Evolutionary conservation across 164 flowering plant species (phyloP), one percentile per base, ranked within the genome.

Genomic region (Piper longum): DNA sequence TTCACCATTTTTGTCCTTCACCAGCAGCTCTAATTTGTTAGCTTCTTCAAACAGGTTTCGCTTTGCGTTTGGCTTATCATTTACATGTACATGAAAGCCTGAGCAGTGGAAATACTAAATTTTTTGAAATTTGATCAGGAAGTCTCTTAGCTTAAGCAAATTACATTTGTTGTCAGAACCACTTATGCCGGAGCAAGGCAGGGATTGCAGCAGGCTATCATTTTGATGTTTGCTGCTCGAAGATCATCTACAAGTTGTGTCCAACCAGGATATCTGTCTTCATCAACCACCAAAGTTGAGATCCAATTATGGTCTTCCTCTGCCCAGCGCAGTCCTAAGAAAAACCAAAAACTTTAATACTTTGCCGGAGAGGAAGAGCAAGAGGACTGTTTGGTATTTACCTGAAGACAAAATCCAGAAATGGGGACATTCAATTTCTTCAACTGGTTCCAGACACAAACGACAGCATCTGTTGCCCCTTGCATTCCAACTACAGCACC

Each of bases 351-450:
- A 14, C 52, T 48, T 9, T 48, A 3, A 59, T 45, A 19, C 18
- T 57, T 18, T 13, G 17, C 13, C 40, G 5, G 59, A 45, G 56
- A 44, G 48, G 48, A 3, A 11, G 11, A 11, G 48, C 8, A 44
- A 11, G 48, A 11, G 11, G 48, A 44, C 11, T 1, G 14, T 48
- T 56, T 56, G 8, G 2, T 3, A 9, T 52, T 67, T 76, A 89
- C 96, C 92, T 89, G 96, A 74, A 89, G 69, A 93, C 96, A 89
- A 68, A 89, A 89, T 72, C 93, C 85, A 14, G 91, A 86, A 72
- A 89, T 66, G 36, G 96, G 96, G 58, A 83, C 85, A 59, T 85
- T 74, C 52, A 82, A 68, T 43, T 64, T 68, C 60, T 69, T 68
- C 57, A 89, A 69, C 51, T 73, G 64, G 19, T 80, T 76, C 92